Base-by-base conservation (phyloP, 2,329 filamentous ascomycete species). In the Xylaria sp. region DNA sequence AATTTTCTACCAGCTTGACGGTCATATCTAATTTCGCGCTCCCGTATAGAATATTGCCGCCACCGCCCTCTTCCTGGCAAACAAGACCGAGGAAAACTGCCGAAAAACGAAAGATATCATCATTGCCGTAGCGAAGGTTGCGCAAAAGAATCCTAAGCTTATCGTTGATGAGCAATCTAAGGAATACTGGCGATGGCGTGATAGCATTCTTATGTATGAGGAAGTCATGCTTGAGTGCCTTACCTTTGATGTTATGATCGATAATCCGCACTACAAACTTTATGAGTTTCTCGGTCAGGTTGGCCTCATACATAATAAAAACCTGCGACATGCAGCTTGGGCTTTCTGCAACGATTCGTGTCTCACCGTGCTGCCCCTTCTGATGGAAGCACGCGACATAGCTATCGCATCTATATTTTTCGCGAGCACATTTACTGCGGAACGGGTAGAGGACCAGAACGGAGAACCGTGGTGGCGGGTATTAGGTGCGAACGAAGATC, bases 171-270 rank as follows among this genome's bases (percentile, higher is more conserved):
- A 98, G 80, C 94, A 98, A 80, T 97, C 92, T 73, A 98, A 97
- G 77, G 96, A 99, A 77, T 99, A 96, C 78, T 99, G 96, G 96
- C 89, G 92, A 76, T 99, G 96, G 96, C 89, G 94, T 69, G 96
- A 99, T 78, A 96, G 91, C 66, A 97, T 99, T 65, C 83, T 98
- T 15, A 91, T 92, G 72, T 93, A 97, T 77, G 96, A 99, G 81
- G 96, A 98, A 78, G 84, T 95, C 50, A 91, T 99, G 83, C 86
- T 99, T 18, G 96, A 98, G 79, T 89, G 90, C 53, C 85, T 99
- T 20, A 98, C 94, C 68, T 99, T 99, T 79, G 96, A 99, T 78
- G 85, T 99, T 53, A 93, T 94, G 80, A 85, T 97, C 32, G 92
- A 97, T 72, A 93, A 94, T 68, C 95, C 96, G 0, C 96, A 98